phyloP scores from a whole-genome alignment of 2,329 filamentous ascomycete genomes.

The Myriosclerotinia duriaeana region DNA sequence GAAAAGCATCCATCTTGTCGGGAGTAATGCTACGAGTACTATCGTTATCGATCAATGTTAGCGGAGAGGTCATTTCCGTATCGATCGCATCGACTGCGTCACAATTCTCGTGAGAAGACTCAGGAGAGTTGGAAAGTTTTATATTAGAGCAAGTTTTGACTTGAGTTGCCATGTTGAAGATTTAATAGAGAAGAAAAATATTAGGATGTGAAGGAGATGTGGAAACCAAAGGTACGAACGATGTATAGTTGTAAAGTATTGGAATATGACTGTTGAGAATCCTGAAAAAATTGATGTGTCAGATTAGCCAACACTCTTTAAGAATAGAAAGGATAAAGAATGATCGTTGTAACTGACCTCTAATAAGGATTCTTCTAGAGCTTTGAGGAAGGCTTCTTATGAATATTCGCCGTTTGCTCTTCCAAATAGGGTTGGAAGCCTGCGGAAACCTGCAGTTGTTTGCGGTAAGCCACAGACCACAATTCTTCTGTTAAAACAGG shows the following conservation, averaged over 20 bases:
- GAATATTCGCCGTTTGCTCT: conserved; percentile 32
- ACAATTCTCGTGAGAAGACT: conserved; percentile 2
- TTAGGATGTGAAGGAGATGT: not conserved
- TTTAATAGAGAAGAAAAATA: conserved; percentile 1
- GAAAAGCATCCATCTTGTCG: conserved; percentile 27
- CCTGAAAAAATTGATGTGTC: conserved; percentile 5
- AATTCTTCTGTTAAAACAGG: conserved; percentile 23
- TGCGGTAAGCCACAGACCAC: conserved; percentile 30
- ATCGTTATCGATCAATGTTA: conserved; percentile 29
- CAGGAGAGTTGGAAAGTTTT: conserved; percentile 19
- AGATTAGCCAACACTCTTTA: conserved; percentile 14
- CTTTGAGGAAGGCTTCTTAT: conserved; percentile 19
- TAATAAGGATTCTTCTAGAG: conserved; percentile 22
- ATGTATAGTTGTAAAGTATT: conserved; percentile 17
- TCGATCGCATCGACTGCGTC: conserved; percentile 26
- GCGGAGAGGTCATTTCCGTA: conserved; percentile 32
- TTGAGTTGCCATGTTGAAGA: conserved; percentile 16
- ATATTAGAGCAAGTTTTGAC: conserved; percentile 13
- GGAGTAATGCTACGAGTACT: conserved; percentile 22
- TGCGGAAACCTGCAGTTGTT: conserved; percentile 32
- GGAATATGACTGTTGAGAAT: not conserved
- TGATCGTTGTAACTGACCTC: conserved; percentile 12
- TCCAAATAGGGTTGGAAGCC: conserved; percentile 29
- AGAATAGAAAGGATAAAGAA: conserved; percentile 14
- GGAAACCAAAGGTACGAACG: conserved; percentile 24